A percentile compares a stretch with the other conserved stretches of the same genome.
These are phyloP conservation scores for Cucurbita argyrosperma DNA, from an alignment of 306 rosid species.

Conservation along the genomic window DNA sequence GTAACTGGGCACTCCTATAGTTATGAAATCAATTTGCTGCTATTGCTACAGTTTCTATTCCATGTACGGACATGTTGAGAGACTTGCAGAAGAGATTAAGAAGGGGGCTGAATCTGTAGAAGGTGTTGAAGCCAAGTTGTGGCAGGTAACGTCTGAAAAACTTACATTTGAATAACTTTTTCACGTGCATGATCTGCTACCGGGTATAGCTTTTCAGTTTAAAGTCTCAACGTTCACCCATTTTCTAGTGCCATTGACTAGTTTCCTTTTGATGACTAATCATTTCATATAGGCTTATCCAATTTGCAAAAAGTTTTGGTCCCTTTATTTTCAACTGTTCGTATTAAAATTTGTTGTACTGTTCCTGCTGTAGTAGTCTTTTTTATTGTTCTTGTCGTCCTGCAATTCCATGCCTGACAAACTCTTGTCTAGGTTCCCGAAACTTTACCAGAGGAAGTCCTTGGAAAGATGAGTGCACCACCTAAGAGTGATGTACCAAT, in stretches of 20 bases:
- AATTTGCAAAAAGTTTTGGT: neutral
- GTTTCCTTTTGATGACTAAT: neutral
- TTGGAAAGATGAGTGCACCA: slow-evolving; percentile 93
- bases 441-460: slow-evolving; percentile 56
- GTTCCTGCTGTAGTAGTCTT: neutral
- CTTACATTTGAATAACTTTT: neutral
- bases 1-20: neutral
- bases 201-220: neutral
- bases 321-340: neutral
- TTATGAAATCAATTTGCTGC: neutral
- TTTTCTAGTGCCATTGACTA: neutral
- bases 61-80: slow-evolving; percentile 92
- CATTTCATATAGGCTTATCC: neutral
- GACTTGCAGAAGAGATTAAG: slow-evolving; percentile 72
- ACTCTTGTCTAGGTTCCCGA: slow-evolving; percentile 56
- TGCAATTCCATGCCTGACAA: neutral
- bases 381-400: neutral
- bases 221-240: neutral
- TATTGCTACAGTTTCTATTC: slow-evolving; percentile 66
- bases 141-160: slow-evolving; percentile 45
- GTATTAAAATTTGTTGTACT: neutral
- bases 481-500: slow-evolving; percentile 64
- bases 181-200: neutral
- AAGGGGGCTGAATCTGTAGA: slow-evolving; percentile 83
- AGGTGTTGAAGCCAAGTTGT: slow-evolving; percentile 77